Base-by-base conservation (phyloP, 768 basidiomycete species). In the Panaeolus papilionaceus region DNA sequence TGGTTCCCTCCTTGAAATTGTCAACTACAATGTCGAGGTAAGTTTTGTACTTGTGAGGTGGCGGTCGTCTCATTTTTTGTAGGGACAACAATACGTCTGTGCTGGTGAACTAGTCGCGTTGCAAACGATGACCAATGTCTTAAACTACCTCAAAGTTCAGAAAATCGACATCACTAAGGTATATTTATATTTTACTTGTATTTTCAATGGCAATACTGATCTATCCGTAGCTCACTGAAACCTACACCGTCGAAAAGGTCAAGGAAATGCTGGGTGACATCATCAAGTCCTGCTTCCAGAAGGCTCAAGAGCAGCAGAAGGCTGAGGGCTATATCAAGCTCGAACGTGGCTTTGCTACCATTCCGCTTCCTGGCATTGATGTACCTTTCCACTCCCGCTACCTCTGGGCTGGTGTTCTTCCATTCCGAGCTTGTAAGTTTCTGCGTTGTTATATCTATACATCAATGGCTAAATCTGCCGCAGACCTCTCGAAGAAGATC, bases 321-420 rank as follows among this genome's bases (percentile, higher is more conserved):
- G 83, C 85, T 23, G 92, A 95, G 67, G 97, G 96, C 8, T 89
- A 93, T 72, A 94, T 99, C 81, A 92, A 92, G 73, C 89, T 99
- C 63, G 97, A 99, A 73, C 93, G 98, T 73, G 98, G 98, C 8
- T 98, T 96, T 72, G 97, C 97, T 0, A 96, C 95, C 20, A 96
- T 96, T 67, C 95, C 95, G 47, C 86, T 97, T 44, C 94, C 96
- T 44, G 97, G 97, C 69, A 98, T 99, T 73, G 98, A 99, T 73
- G 98, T 99, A 1, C 98, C 98, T 4, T 99, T 99, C 93, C 98
- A 99, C 79, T 99, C 98, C 3, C 92, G 96, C 68, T 99, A 99
- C 80, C 87, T 99, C 44, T 99, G 98, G 98, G 96, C 96, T 16
- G 96, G 96, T 76, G 96, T 98, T 37, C 86, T 97, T 90, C 94